Percentiles rank a stretch among this genome's conserved stretches.
Conservation (phyloP, 1,284 basidiomycete genomes). For the Apiotrichum laibachii region DNA sequence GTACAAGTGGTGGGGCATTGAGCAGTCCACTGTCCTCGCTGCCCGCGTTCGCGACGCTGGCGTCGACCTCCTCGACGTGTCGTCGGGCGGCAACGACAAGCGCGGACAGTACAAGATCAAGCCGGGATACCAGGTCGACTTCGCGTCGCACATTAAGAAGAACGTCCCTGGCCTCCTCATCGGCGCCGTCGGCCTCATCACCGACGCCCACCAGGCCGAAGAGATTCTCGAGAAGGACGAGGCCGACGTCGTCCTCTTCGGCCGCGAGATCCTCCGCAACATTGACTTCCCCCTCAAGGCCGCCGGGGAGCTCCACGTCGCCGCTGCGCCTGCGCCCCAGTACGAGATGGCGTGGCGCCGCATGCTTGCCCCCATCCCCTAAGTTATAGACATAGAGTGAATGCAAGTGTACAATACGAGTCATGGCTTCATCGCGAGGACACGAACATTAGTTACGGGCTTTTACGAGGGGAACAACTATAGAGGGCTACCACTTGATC, state of each 20-base stretch:
- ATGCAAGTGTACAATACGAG: no score
- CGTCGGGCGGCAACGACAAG: constrained; percentile 65
- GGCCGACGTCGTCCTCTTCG: constrained; percentile 67
- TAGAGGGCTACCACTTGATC: not conserved
- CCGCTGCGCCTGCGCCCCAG: constrained; percentile 47
- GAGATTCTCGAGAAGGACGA: constrained; percentile 63
- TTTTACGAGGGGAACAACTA: no score
- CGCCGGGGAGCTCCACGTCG: constrained; percentile 46
- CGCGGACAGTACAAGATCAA: constrained; percentile 59
- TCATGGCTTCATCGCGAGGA: no score
- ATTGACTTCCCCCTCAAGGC: constrained; percentile 50
- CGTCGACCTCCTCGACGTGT: constrained; percentile 70
- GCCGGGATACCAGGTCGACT: constrained; percentile 69
- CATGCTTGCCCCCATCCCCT: constrained; percentile 38
- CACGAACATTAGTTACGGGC: not conserved
- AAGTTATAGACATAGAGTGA: no score
- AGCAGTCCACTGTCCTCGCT: constrained; percentile 65
- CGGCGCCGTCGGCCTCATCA: constrained; percentile 72
- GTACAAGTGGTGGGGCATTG: constrained; percentile 60
- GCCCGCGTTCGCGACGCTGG: constrained; percentile 62
- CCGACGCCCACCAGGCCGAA: constrained; percentile 63
- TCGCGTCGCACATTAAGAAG: constrained; percentile 67
- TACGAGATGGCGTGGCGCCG: constrained; percentile 56
- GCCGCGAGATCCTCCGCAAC: constrained; percentile 57
- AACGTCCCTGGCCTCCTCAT: constrained; percentile 60